phyloP scores from a whole-genome alignment of 2,329 filamentous ascomycete genomes.

The Trichoderma sp. region DNA sequence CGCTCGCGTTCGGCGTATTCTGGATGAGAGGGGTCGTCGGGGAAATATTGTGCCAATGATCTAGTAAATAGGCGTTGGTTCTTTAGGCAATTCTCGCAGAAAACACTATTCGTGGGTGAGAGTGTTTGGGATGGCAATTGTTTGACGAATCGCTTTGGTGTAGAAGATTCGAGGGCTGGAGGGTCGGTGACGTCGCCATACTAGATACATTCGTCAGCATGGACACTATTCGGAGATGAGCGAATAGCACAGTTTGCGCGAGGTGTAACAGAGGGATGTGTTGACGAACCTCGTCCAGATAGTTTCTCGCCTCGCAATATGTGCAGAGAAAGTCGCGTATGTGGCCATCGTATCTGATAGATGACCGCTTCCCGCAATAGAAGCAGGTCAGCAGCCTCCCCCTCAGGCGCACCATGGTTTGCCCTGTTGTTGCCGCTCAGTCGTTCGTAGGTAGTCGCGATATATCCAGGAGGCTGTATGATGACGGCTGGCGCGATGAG shows the following conservation, averaged over 20 bases:
- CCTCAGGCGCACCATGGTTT: conserved; percentile 44
- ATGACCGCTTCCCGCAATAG: conserved; percentile 73
- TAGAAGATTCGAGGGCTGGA: conserved; percentile 48
- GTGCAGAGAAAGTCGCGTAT: conserved; percentile 69
- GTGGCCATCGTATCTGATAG: conserved; percentile 54
- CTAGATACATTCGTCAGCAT: conserved; percentile 41
- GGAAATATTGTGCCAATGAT: conserved; percentile 76
- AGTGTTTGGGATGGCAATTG: conserved; percentile 41
- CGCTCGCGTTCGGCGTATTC: conserved; percentile 67
- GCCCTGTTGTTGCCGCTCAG: not conserved
- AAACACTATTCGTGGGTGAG: conserved; percentile 40
- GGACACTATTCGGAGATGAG: not conserved
- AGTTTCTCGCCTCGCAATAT: conserved; percentile 82
- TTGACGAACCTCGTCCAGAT: conserved; percentile 73
- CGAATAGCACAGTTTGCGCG: not conserved
- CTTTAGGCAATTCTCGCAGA: conserved; percentile 77
- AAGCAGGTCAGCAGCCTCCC: conserved; percentile 65
- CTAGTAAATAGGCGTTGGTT: conserved; percentile 83
- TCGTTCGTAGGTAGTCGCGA: not conserved
- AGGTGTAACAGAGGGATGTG: not conserved
- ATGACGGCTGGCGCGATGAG: not conserved
- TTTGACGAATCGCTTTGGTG: conserved; percentile 35
- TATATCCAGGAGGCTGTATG: not conserved
- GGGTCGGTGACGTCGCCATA: conserved; percentile 89
- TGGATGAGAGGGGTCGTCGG: conserved; percentile 61